Base-by-base conservation (phyloP, 805 yeast species). In the Zygoascus ofunaensis region DNA sequence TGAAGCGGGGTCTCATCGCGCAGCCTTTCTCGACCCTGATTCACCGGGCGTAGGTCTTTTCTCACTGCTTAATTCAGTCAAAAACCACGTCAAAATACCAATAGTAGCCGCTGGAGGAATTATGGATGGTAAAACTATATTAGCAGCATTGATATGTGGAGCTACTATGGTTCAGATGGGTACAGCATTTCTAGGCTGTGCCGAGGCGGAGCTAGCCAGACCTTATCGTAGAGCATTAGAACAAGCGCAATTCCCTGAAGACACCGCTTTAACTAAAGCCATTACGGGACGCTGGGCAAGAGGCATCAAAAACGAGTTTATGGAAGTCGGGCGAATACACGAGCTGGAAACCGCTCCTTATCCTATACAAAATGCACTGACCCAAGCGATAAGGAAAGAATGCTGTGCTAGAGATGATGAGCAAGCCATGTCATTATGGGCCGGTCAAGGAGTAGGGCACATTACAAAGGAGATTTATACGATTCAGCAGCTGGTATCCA, bases 1-100 rank as follows among this genome's bases (percentile, higher is more conserved):
- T 55, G 82, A 77, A 51, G 83, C 83, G 3, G 83, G 83, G 20
- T 83, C 83, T 0, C 83, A 78, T 54, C 60, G 83, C 15, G 82
- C 82, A 2, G 70, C 65, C 49, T 74, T 69, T 47, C 60, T 59
- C 24, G 47, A 50, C 7, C 49, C 48, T 18, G 59, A 63, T 23
- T 56, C 70, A 38, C 56, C 66, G 5, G 71, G 78, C 0, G 37
- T 41, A 26, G 61, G 53, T 3, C 47, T 65, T 28, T 51, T 58
- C 24, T 42, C 50, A 4, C 43, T 46, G 4, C 49, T 60, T 3
- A 49, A 52, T 4, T 54, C 56, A 4, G 54, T 57, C 35, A 37
- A 55, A 21, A 50, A 45, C 4, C 5, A 41, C 0, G 43, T 45
- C 3, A 37, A 26, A 12, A 34, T 51, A 2, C 62, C 63, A 1